phyloP scores from a whole-genome alignment of 805 yeast species.

The Sugiyamaella floridensis region DNA sequence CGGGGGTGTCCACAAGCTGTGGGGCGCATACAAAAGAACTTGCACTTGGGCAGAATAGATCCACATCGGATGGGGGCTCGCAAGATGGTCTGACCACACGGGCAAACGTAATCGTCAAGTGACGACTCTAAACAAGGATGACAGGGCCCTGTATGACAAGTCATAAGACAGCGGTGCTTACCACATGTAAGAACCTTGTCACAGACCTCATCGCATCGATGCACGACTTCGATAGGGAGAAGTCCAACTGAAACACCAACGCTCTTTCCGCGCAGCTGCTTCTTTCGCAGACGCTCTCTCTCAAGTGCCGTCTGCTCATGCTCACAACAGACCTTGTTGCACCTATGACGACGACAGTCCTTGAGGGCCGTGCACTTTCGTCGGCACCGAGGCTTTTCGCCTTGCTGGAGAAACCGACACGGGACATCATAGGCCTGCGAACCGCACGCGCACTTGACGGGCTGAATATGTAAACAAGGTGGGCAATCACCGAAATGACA shows the following conservation, averaged over 20 bases:
- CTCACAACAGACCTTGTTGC: slow-evolving; percentile 61
- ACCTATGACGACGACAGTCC: slow-evolving; percentile 77
- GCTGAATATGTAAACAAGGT: slow-evolving; percentile 51
- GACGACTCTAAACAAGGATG: slow-evolving; percentile 73
- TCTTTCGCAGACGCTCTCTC: slow-evolving; percentile 45
- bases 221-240: slow-evolving; percentile 61
- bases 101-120: slow-evolving; percentile 70
- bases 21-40: slow-evolving; percentile 52
- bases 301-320: slow-evolving; percentile 54
- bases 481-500: slow-evolving; percentile 79
- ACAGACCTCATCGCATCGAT: slow-evolving; percentile 65
- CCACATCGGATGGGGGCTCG: slow-evolving; percentile 87
- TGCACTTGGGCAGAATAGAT: slow-evolving; percentile 56
- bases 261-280: slow-evolving; percentile 42
- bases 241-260: slow-evolving; percentile 40
- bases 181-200: slow-evolving; percentile 58
- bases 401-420: slow-evolving; percentile 49
- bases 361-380: slow-evolving; percentile 67
- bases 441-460: slow-evolving; percentile 57
- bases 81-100: slow-evolving; percentile 72
- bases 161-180: slow-evolving; percentile 57
- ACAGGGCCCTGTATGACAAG: slow-evolving; percentile 77
- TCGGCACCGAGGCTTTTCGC: slow-evolving; percentile 52
- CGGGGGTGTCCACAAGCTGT: slow-evolving; percentile 64
- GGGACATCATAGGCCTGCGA: slow-evolving; percentile 47